Evolutionary conservation across 805 yeast genomes (phyloP).

Genomic region (Saturnispora serradocipensis): DNA sequence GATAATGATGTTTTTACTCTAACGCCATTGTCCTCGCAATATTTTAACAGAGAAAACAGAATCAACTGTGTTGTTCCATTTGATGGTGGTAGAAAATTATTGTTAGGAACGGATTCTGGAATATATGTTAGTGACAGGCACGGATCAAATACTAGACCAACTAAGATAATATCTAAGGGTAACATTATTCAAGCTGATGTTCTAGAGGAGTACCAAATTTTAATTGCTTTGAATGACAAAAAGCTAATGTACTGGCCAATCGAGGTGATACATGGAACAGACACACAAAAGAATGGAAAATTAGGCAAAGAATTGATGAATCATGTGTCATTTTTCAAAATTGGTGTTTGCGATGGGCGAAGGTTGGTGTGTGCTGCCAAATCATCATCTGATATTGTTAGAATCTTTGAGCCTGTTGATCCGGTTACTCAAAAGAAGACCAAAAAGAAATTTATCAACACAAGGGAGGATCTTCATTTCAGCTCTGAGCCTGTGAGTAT

Average conservation of each 20-base stretch:
- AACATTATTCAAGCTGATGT: conserved; percentile 87
- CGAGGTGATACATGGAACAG: conserved; percentile 47
- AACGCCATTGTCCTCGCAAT: conserved; percentile 63
- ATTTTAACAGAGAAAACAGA: conserved; percentile 64
- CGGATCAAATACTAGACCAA: conserved; percentile 53
- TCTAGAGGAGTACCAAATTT: conserved; percentile 79
- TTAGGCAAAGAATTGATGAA: conserved; percentile 70
- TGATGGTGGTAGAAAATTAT: conserved; percentile 84
- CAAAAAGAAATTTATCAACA: conserved; percentile 62
- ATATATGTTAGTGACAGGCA: conserved; percentile 70
- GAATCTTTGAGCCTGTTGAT: conserved; percentile 83
- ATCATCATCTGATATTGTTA: conserved; percentile 66
- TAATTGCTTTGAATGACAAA: conserved; percentile 76
- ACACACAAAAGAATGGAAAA: conserved; percentile 44
- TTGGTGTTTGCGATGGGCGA: conserved; percentile 86
- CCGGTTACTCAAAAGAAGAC: conserved; percentile 52
- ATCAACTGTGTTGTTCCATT: conserved; percentile 89
- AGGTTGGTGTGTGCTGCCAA: conserved; percentile 85
- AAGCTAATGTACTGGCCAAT: conserved; percentile 68
- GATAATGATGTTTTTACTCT: conserved; percentile 73
- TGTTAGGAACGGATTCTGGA: conserved; percentile 90
- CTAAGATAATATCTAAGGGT: conserved; percentile 60
- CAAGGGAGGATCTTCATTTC: conserved; percentile 67
- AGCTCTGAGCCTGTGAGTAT: conserved; percentile 87
- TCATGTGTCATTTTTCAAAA: conserved; percentile 86